Evolutionary conservation across 2,329 filamentous ascomycete species (phyloP), one percentile per base, ranked within the genome.

Genomic region (Penicillium sp.): DNA sequence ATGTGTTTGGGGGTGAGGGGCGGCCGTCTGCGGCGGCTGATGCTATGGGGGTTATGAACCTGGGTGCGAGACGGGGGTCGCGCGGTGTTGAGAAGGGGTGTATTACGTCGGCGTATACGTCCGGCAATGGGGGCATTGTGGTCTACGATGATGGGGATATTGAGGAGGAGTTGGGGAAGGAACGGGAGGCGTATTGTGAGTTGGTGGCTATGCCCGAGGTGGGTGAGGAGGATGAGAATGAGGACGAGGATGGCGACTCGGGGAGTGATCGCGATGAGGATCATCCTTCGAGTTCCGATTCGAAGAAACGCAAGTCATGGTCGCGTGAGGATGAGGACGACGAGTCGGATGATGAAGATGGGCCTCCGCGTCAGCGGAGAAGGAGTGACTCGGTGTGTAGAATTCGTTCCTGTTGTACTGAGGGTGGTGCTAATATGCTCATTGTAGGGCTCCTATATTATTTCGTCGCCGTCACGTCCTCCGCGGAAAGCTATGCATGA

Each of bases 71-170:
- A 61, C 74, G 78, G 53, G 78, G 77, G 54, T 80, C 80, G 6
- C 63, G 70, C 12, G 88, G 90, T 8, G 81, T 95, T 3, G 77
- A 80, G 17, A 81, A 81, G 39, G 91, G 90, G 1, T 81, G 81
- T 49, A 80, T 97, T 43, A 77, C 80, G 24, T 78, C 81, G 13
- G 73, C 77, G 0, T 96, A 94, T 65, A 83, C 80, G 56, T 82
- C 87, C 4, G 86, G 88, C 26, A 85, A 79, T 62, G 91, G 91
- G 17, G 93, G 93, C 0, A 86, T 98, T 37, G 81, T 98, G 53
- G 89, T 96, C 2, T 95, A 93, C 66, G 93, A 97, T 63, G 93
- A 97, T 64, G 93, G 91, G 1, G 93, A 98, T 66, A 90, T 98
- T 44, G 86, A 91, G 58, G 86, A 91, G 57, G 87, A 89, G 31